Evolutionary conservation across 176 grass and related monocot species (phyloP), one percentile per base, ranked within the genome.

Genomic region (Cymbopogon citratus): DNA sequence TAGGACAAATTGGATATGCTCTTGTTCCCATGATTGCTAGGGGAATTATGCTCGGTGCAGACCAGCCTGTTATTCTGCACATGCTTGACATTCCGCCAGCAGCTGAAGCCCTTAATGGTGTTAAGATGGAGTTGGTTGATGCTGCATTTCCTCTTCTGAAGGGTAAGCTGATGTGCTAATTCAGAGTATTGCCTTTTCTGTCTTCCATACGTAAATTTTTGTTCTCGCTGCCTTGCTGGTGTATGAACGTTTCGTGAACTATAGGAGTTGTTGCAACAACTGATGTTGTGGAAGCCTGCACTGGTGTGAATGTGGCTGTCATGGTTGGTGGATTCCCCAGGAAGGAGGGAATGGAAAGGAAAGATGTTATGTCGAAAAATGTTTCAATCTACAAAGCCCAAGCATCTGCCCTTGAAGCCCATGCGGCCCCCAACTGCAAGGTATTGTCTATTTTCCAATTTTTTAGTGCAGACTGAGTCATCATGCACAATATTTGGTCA

Each of bases 301-400:
- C 96, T 81, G 96, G 96, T 27, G 96, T 99, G 63, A 99, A 86
- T 65, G 82, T 99, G 43, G 93, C 96, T 0, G 91, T 99, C 73
- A 99, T 99, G 96, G 92, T 99, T 87, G 96, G 93, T 88, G 96
- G 96, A 71, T 99, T 99, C 69, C 93, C 96, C 25, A 93, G 90
- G 91, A 95, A 99, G 84, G 96, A 99, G 77, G 93, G 93, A 57
- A 99, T 99, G 96, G 96, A 99, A 49, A 91, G 93, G 79, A 99
- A 95, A 75, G 96, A 99, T 88, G 91, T 99, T 57, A 95, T 99
- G 93, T 86, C 96, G 0, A 99, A 99, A 82, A 99, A 99, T 88
- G 96, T 95, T 74, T 99, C 92, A 69, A 99, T 99, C 70, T 99
- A 99, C 69, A 99, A 99, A 84, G 77, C 90, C 77, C 96, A 99